Evolutionary conservation across 768 basidiomycete genomes (phyloP).

Genomic region (Podaxis sp.): DNA sequence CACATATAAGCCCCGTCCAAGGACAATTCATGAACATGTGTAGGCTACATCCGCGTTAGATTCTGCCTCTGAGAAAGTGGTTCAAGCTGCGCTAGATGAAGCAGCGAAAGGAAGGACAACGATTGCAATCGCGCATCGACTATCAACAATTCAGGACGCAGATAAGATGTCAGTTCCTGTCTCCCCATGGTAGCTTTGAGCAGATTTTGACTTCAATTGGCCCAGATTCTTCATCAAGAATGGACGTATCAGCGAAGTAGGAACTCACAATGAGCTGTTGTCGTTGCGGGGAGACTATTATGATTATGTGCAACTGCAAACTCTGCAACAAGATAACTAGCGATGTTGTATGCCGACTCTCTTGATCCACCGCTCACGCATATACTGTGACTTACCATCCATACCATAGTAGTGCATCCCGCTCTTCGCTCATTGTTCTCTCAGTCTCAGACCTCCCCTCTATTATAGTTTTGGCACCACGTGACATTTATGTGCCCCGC

Average conservation of each 20-base stretch:
- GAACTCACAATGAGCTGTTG: constrained; percentile 77
- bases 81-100: constrained; percentile 84
- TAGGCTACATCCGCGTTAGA: constrained; percentile 79
- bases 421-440: too few species aligned
- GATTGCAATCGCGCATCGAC: constrained; percentile 85
- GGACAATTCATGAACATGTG: background rate
- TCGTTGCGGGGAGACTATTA: constrained; percentile 58
- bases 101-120: constrained; percentile 87
- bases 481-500: too few species aligned
- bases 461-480: too few species aligned
- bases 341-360: background rate
- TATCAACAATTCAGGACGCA: constrained; percentile 87
- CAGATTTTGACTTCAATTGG: background rate
- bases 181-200: background rate
- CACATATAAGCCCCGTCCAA: background rate
- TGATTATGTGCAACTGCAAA: constrained; percentile 78
- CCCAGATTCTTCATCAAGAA: constrained; percentile 77
- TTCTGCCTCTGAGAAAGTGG: constrained; percentile 81
- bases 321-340: constrained; percentile 27
- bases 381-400: too few species aligned
- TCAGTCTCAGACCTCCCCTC: too few species aligned
- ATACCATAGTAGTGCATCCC: too few species aligned
- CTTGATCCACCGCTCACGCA: too few species aligned
- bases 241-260: constrained; percentile 71
- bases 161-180: constrained; percentile 62